These are phyloP conservation scores for Alternaria tenuissima DNA, from an alignment of 2,329 filamentous ascomycete genomes.

Conservation along the genomic window DNA sequence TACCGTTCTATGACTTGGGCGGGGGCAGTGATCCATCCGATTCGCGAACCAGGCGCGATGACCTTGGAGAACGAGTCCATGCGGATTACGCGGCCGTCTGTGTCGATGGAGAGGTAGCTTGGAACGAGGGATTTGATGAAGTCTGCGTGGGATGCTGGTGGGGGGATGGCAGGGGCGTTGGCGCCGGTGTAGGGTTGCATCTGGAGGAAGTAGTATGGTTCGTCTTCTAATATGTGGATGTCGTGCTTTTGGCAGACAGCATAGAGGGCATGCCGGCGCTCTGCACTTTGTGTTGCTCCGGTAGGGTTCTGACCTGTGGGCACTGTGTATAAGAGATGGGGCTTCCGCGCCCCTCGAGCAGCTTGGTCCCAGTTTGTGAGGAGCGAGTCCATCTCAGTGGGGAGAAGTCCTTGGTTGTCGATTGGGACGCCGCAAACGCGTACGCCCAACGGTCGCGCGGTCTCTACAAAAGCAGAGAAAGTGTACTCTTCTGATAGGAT, in stretches of 20 bases:
- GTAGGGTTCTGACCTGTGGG: slow-evolving; percentile 91
- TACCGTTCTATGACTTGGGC: slow-evolving; percentile 86
- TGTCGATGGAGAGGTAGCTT: slow-evolving; percentile 79
- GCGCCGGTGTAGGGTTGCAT: slow-evolving; percentile 76
- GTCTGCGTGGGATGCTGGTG: slow-evolving; percentile 70
- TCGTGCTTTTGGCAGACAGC: slow-evolving; percentile 83
- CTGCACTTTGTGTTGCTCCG: slow-evolving; percentile 76
- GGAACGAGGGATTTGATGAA: slow-evolving; percentile 79
- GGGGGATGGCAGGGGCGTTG: slow-evolving; percentile 60
- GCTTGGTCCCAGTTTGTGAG: slow-evolving; percentile 71
- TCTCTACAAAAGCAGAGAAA: slow-evolving; percentile 79
- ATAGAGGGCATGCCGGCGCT: slow-evolving; percentile 77
- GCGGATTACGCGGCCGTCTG: slow-evolving; percentile 86
- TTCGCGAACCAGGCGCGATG: slow-evolving; percentile 78
- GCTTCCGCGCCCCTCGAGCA: slow-evolving; percentile 65
- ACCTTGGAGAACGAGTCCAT: slow-evolving; percentile 96
- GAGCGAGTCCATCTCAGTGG: slow-evolving; percentile 68
- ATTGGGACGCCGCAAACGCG: slow-evolving; percentile 68
- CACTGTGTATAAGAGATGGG: slow-evolving; percentile 73
- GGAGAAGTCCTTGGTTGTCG: slow-evolving; percentile 71
- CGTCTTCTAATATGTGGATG: slow-evolving; percentile 87
- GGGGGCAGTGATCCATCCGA: slow-evolving; percentile 89
- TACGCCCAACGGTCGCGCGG: slow-evolving; percentile 69
- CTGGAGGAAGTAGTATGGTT: slow-evolving; percentile 94
- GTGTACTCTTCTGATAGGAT: slow-evolving; percentile 91